phyloP scores from a whole-genome alignment of 2,329 filamentous ascomycete genomes.

The Pyricularia pennisetigena region DNA sequence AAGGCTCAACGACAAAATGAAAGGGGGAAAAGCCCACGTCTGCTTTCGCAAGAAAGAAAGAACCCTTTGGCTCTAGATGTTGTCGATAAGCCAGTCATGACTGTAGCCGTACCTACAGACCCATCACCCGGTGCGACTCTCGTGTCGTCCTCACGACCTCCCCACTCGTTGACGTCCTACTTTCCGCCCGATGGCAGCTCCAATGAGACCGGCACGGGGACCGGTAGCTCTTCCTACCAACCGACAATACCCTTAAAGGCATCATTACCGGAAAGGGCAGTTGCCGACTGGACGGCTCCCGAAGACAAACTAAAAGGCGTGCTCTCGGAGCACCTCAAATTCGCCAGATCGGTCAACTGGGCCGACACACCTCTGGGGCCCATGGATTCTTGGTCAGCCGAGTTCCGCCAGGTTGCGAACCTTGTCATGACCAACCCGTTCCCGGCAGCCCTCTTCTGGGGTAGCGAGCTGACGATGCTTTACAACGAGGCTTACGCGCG shows the following conservation, averaged over 20 bases:
- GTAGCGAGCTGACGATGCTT: constrained; percentile 48
- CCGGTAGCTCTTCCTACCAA: background rate
- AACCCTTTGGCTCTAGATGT: background rate
- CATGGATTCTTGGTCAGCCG: constrained; percentile 30
- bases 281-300: constrained; percentile 23
- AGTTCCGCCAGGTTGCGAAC: constrained; percentile 31
- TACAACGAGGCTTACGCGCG: constrained; percentile 53
- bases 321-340: constrained; percentile 18
- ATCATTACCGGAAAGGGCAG: constrained; percentile 22
- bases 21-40: background rate
- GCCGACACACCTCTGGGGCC: constrained; percentile 29
- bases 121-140: background rate
- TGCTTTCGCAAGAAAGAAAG: background rate
- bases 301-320: constrained; percentile 16
- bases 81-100: background rate
- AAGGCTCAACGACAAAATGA: background rate
- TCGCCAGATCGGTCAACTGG: constrained; percentile 29
- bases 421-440: constrained; percentile 26
- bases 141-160: background rate
- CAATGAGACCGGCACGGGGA: constrained; percentile 12
- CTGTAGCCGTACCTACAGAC: background rate
- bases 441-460: constrained; percentile 50
- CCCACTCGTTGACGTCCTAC: background rate
- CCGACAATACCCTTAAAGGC: constrained; percentile 8
- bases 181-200: constrained; percentile 14